phyloP scores from a whole-genome alignment of 441 rosid species.

The Croton laevigatus region DNA sequence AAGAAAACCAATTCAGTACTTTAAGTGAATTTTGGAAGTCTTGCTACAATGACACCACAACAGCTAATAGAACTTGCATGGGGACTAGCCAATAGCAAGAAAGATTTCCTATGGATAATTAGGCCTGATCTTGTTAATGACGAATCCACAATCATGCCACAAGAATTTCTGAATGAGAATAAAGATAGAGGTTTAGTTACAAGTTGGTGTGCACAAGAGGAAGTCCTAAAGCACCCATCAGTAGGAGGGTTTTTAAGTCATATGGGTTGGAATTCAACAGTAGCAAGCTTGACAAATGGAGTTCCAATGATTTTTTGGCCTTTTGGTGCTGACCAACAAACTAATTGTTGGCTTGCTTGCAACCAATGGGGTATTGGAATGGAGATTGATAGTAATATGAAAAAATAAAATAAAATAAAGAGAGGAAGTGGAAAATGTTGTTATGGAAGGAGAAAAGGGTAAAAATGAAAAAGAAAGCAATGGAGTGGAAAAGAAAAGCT shows the following conservation, averaged over 20 bases:
- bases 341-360: constrained; percentile 6
- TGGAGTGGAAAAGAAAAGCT: too few species aligned
- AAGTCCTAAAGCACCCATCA: constrained; percentile 43
- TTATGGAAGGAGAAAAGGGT: too few species aligned
- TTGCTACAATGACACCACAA: constrained; percentile 35
- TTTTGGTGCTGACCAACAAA: constrained; percentile 54
- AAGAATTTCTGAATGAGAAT: constrained; percentile 34
- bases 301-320: constrained; percentile 68
- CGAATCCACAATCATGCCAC: constrained; percentile 34
- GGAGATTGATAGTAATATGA: too few species aligned
- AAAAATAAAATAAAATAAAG: too few species aligned
- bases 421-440: too few species aligned
- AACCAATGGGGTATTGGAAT: too few species aligned
- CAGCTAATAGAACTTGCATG: constrained; percentile 49
- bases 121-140: constrained; percentile 43
- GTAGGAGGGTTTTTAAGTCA: constrained; percentile 50
- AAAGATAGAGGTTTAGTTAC: constrained; percentile 36
- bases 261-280: constrained; percentile 54
- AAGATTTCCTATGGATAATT: constrained; percentile 44
- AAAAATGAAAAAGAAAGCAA: too few species aligned
- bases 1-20: constrained; percentile 37
- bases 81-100: constrained; percentile 49
- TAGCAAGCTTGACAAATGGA: constrained; percentile 42
- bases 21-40: constrained; percentile 55
- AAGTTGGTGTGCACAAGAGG: constrained; percentile 52